phyloP scores from a whole-genome alignment of 176 grass and related monocot species.

The Sorghum bicolor region DNA sequence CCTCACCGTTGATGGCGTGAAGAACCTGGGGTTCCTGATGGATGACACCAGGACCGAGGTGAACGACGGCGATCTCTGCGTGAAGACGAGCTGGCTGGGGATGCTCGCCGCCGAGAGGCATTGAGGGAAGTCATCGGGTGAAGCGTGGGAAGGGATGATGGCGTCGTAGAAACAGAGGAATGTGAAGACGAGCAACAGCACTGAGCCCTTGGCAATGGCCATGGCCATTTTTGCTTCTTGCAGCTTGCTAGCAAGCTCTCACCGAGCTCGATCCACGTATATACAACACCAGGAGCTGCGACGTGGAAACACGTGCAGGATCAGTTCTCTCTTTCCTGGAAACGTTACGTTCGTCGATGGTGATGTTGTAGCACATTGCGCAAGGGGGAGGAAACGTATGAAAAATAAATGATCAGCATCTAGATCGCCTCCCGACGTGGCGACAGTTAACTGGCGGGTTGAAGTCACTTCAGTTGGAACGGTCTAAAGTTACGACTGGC shows the following conservation, averaged over 20 bases:
- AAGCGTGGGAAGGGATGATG: background rate
- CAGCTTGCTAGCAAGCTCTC: background rate
- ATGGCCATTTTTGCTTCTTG: background rate
- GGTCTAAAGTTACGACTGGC: background rate
- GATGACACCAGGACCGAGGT: constrained; percentile 27
- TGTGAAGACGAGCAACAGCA: background rate
- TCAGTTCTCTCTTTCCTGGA: background rate
- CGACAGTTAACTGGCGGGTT: background rate
- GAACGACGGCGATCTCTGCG: constrained; percentile 12
- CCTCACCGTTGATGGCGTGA: constrained; percentile 3
- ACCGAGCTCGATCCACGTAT: background rate
- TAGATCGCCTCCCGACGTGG: background rate
- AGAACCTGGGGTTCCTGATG: constrained; percentile 36
- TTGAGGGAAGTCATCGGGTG: constrained; percentile 9
- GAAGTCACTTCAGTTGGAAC: background rate
- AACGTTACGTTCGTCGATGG: background rate
- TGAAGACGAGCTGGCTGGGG: constrained; percentile 3
- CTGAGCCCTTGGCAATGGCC: background rate
- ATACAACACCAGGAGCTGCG: background rate
- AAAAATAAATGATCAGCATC: background rate
- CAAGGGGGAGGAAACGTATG: background rate
- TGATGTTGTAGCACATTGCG: background rate
- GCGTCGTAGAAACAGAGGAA: background rate
- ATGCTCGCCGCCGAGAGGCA: constrained; percentile 21
- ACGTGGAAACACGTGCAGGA: background rate